Evolutionary conservation across 129 eudicot genomes (phyloP).

Genomic region (Artemisia tridentata): DNA sequence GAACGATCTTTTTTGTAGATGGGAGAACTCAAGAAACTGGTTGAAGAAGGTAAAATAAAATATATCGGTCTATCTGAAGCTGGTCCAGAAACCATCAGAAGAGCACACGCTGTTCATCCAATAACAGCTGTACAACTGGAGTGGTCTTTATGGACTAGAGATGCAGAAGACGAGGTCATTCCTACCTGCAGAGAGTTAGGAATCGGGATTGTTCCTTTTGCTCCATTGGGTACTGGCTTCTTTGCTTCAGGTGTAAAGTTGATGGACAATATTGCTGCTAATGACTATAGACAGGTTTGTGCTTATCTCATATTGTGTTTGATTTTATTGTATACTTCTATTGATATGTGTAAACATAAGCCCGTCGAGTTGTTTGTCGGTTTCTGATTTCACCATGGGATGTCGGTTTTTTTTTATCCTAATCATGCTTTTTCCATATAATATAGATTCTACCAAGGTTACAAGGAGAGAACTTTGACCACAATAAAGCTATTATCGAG

Average conservation of each 20-base stretch:
- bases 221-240: slow-evolving; percentile 51
- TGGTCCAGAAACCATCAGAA: slow-evolving; percentile 46
- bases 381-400: too few species aligned
- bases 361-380: too few species aligned
- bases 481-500: slow-evolving; percentile 36
- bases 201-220: slow-evolving; percentile 58
- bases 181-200: slow-evolving; percentile 68
- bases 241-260: slow-evolving; percentile 37
- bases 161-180: slow-evolving; percentile 48
- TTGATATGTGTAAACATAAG: too few species aligned
- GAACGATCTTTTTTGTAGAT: slow-evolving; percentile 24
- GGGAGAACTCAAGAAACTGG: slow-evolving; percentile 52
- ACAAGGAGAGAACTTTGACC: slow-evolving; percentile 43
- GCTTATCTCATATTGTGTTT: too few species aligned
- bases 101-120: too few species aligned
- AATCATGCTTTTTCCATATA: background rate
- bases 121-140: too few species aligned
- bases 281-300: slow-evolving; percentile 51
- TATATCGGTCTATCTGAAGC: slow-evolving; percentile 58
- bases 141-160: too few species aligned
- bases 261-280: slow-evolving; percentile 32
- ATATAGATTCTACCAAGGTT: slow-evolving; percentile 41
- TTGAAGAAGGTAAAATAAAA: slow-evolving; percentile 59
- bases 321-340: too few species aligned
- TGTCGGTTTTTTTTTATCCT: background rate